phyloP scores from a whole-genome alignment of 768 basidiomycete genomes.

The Tylopilus subfusipes region DNA sequence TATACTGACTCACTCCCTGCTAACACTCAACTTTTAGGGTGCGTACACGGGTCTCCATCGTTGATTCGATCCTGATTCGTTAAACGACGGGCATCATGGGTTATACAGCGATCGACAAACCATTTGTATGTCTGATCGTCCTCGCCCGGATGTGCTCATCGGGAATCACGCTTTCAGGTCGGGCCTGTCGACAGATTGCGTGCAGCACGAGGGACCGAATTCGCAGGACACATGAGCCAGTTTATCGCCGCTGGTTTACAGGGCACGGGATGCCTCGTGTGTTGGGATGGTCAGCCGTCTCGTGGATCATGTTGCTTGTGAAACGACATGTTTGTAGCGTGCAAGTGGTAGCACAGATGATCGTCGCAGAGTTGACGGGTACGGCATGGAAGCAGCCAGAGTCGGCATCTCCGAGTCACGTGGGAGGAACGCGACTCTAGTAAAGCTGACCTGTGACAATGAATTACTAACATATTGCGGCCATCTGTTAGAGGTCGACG shows the following conservation, averaged over 20 bases:
- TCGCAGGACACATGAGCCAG: conserved; percentile 47
- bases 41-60: neutral
- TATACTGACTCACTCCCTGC: too few species aligned
- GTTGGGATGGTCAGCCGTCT: conserved; percentile 49
- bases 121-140: conserved; percentile 49
- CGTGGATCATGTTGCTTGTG: too few species aligned
- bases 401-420: too few species aligned
- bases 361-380: too few species aligned
- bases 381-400: too few species aligned
- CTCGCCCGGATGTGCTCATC: neutral
- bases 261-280: conserved; percentile 83
- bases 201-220: conserved; percentile 9
- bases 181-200: conserved; percentile 50
- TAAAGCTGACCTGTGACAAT: too few species aligned
- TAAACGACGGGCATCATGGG: conserved; percentile 81
- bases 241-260: conserved; percentile 68
- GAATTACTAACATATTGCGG: too few species aligned
- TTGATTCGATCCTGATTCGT: neutral
- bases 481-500: too few species aligned
- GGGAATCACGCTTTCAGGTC: conserved; percentile 41
- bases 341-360: too few species aligned
- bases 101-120: conserved; percentile 56
- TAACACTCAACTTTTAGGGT: too few species aligned
- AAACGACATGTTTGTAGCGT: too few species aligned
- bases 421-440: too few species aligned